phyloP scores from a whole-genome alignment of 2,329 filamentous ascomycete species.

The Colletotrichum sidae region DNA sequence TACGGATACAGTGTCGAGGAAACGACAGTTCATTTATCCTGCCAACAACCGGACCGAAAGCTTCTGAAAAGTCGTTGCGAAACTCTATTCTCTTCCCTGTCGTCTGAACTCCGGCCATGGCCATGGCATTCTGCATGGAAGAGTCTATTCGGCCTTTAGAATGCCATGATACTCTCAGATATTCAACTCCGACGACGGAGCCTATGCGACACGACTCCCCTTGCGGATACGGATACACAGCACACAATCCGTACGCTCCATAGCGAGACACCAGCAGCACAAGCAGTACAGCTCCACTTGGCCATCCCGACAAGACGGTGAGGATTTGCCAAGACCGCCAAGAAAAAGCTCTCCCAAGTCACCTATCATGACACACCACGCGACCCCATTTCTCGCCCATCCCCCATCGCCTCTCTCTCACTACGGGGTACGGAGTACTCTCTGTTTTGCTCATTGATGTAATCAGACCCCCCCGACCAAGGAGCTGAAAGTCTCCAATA shows the following conservation, averaged over 20 bases:
- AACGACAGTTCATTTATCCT: too few relatives aligned
- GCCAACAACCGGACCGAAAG: too few relatives aligned
- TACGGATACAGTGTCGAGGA: too few relatives aligned
- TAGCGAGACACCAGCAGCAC: not conserved
- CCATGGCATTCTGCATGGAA: too few relatives aligned
- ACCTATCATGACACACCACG: slow-evolving; percentile 36
- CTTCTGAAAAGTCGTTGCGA: too few relatives aligned
- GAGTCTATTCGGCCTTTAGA: too few relatives aligned
- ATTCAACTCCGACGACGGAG: too few relatives aligned
- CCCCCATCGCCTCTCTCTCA: not conserved
- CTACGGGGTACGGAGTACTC: not conserved
- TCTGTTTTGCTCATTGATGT: slow-evolving; percentile 32
- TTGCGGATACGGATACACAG: too few relatives aligned
- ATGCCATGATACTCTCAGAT: not conserved
- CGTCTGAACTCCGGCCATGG: too few relatives aligned
- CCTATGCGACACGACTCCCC: too few relatives aligned
- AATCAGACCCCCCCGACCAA: slow-evolving; percentile 5
- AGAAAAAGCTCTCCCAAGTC: slow-evolving; percentile 24
- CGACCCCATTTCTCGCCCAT: slow-evolving; percentile 16
- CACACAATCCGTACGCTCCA: too few relatives aligned
- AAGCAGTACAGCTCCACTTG: not conserved
- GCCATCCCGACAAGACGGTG: not conserved
- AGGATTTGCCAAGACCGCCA: slow-evolving; percentile 28
- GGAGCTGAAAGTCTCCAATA: not conserved
- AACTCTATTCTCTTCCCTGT: too few relatives aligned